Percentiles rank a stretch among this genome's conserved stretches.
These are phyloP conservation scores for Litchi chinensis DNA, from an alignment of 345 rosid species.

Conservation along the genomic window DNA sequence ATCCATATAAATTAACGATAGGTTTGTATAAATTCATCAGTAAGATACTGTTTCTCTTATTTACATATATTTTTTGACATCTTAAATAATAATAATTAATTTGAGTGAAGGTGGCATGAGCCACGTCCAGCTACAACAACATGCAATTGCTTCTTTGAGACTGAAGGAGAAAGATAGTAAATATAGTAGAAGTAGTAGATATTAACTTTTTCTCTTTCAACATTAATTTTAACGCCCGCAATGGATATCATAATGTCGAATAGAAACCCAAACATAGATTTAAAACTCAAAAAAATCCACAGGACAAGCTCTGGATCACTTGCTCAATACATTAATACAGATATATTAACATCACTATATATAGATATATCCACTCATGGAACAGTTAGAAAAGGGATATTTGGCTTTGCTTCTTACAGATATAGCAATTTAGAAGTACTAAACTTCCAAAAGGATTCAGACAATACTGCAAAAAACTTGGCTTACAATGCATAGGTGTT, in stretches of 20 bases:
- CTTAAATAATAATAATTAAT: too few relatives aligned
- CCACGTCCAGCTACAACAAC: too few relatives aligned
- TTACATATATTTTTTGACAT: too few relatives aligned
- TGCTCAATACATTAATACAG: slow-evolving; percentile 17
- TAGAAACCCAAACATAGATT: background rate
- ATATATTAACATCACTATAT: background rate
- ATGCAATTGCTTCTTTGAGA: too few relatives aligned
- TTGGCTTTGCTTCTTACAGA: slow-evolving; percentile 10
- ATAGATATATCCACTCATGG: slow-evolving; percentile 1
- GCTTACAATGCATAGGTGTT: slow-evolving; percentile 7
- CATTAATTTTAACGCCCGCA: too few relatives aligned
- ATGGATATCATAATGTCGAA: background rate
- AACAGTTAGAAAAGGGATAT: slow-evolving; percentile 13
- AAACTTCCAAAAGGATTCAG: slow-evolving; percentile 1
- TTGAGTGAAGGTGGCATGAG: too few relatives aligned
- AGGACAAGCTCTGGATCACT: background rate
- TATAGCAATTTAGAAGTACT: background rate
- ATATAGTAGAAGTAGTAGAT: too few relatives aligned
- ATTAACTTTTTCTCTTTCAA: too few relatives aligned
- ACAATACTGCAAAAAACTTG: background rate
- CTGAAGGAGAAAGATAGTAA: too few relatives aligned
- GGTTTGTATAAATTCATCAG: too few relatives aligned
- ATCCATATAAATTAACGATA: too few relatives aligned
- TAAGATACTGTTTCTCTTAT: too few relatives aligned
- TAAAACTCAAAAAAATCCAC: background rate